phyloP scores from a whole-genome alignment of 2,329 filamentous ascomycete species.

The Didymella lethalis region DNA sequence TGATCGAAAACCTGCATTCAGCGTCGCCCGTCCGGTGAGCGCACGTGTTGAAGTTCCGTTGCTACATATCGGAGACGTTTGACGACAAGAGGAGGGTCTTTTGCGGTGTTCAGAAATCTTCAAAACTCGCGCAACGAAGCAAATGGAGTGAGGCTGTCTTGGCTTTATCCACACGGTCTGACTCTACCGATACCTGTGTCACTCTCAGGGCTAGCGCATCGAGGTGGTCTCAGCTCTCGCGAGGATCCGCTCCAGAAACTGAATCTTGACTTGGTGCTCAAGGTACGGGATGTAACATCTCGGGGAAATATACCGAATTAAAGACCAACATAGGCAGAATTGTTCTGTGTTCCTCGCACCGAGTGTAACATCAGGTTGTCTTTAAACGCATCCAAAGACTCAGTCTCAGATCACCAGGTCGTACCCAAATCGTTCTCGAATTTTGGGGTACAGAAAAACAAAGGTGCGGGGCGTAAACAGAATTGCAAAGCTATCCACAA shows the following conservation, averaged over 20 bases:
- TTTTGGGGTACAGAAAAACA: neutral
- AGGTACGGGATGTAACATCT: neutral
- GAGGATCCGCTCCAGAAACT: neutral
- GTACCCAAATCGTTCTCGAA: neutral
- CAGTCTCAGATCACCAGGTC: neutral
- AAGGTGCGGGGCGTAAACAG: neutral
- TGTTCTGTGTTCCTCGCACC: neutral
- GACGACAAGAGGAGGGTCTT: neutral
- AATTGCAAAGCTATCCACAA: neutral
- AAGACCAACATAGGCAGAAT: neutral
- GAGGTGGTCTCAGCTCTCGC: neutral
- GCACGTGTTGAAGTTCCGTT: neutral
- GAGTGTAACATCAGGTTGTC: neutral
- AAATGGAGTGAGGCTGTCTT: neutral
- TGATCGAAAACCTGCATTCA: neutral
- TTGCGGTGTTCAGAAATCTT: neutral
- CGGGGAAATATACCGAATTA: neutral
- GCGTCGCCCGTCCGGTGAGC: neutral
- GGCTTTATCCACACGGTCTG: neutral
- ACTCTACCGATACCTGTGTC: neutral
- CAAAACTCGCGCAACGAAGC: neutral
- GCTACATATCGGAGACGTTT: neutral
- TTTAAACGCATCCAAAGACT: neutral
- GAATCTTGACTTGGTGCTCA: neutral
- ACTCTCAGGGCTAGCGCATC: neutral